Evolutionary conservation across 1,139 yeast species (phyloP), one percentile per base, ranked within the genome.

Genomic region (Meyerozyma elateridarum): DNA sequence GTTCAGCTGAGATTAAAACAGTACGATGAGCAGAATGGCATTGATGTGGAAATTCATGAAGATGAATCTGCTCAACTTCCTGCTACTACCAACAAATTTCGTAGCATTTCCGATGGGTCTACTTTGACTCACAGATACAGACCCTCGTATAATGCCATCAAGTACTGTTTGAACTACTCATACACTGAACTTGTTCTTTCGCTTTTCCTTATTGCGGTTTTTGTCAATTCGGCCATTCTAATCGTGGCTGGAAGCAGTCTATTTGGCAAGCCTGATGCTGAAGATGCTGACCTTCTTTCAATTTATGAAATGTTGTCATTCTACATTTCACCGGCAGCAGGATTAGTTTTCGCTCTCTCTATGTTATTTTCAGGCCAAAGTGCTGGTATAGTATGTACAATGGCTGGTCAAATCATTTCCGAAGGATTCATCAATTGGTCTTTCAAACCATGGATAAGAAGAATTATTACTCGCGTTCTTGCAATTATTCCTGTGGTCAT

Each of bases 351-450:
- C 59, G 87, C 85, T 8, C 60, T 82, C 35, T 87, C 89, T 0
- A 69, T 83, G 67, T 58, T 83, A 30, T 81, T 81, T 43, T 78
- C 88, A 4, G 89, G 91, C 12, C 85, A 82, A 47, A 78, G 85
- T 44, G 91, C 91, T 1, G 91, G 91, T 18, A 78, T 83, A 14
- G 87, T 82, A 2, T 82, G 91, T 53, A 83, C 93, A 1, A 70
- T 83, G 70, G 79, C 89, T 1, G 91, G 91, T 2, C 89, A 83
- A 55, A 78, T 83, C 54, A 82, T 83, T 8, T 76, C 85, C 35
- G 93, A 83, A 52, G 93, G 93, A 0, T 83, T 82, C 47, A 60
- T 83, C 29, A 74, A 81, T 40, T 83, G 91, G 93, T 66, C 76
- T 1, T 46, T 82, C 18, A 64, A 73, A 30, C 89, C 91, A 2